Base-by-base conservation (phyloP, 2,329 filamentous ascomycete species). In the Ophiocordyceps sinensis region DNA sequence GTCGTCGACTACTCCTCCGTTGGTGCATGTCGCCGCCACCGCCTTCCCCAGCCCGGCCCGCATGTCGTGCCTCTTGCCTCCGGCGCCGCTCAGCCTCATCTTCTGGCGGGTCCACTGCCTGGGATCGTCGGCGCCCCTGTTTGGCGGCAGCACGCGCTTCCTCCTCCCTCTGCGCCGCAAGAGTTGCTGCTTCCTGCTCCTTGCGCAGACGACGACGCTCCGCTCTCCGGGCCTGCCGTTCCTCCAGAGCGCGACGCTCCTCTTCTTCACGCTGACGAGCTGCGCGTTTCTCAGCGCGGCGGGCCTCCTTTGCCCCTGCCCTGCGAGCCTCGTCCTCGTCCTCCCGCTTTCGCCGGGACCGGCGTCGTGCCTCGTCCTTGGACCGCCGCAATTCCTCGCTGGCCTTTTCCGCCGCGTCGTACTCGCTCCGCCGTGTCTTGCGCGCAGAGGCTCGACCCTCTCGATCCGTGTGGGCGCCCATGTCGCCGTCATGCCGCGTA, bases 361-460 rank as follows among this genome's bases (percentile, higher is more conserved):
- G 73, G 28, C 71, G 69, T 8, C 72, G 65, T 17, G 67, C 64
- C 36, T 75, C 73, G 14, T 79, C 74, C 48, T 75, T 76, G 7
- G 65, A 66, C 28, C 65, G 66, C 37, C 73, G 72, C 6, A 70
- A 64, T 39, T 80, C 77, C 41, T 79, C 73, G 23, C 46, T 49
- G 10, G 41, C 43, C 34, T 49, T 52, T 3, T 51, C 53, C 4
- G 65, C 66, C 7, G 64, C 67, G 37, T 65, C 63, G 8, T 61
- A 63, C 43, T 77, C 73, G 2, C 71, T 68, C 14, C 70, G 71
- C 40, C 67, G 71, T 2, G 75, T 70, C 42, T 71, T 72, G n/a
- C 79, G 75, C 43, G 77, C 76, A 28, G 74, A 75, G 36, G 70
- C 71, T 38, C 76, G 71, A 19, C 72, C 75, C 54, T 83, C 80